Conservation (phyloP, 2,329 filamentous ascomycete species). For the Aspergillus thermomutatus region DNA sequence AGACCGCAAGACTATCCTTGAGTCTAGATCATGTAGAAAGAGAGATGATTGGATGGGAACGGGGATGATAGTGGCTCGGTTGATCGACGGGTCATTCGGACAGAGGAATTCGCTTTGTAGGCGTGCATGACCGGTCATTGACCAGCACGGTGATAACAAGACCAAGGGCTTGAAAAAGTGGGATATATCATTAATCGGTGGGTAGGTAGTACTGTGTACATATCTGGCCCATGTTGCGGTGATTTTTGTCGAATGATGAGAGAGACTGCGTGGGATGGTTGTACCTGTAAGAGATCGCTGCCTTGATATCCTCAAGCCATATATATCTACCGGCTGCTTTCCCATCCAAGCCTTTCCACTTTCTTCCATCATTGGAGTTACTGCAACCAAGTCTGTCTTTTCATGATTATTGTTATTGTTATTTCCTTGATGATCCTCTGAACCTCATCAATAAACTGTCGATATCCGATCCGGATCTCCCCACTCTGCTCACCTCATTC, state of each 20-base stretch:
- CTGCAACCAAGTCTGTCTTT: not conserved
- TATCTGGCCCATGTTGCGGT: not conserved
- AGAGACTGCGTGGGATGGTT: not conserved
- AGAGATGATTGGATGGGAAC: not conserved
- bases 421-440: not conserved
- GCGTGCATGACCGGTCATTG: too few species aligned
- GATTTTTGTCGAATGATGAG: not conserved
- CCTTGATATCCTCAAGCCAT: not conserved
- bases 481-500: not conserved
- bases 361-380: not conserved
- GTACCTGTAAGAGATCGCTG: not conserved
- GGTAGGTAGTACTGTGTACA: not conserved
- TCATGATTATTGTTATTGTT: not conserved
- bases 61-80: not conserved
- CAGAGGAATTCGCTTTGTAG: not conserved
- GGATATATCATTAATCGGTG: not conserved
- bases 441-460: not conserved
- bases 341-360: too few species aligned
- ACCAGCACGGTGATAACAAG: too few species aligned
- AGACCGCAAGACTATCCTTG: not conserved
- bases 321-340: too few species aligned
- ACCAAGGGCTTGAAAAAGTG: not conserved
- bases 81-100: not conserved
- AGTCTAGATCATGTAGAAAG: not conserved
- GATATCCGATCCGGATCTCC: not conserved